Percentiles rank a stretch among this genome's conserved stretches.
Evolutionary conservation across 2,329 filamentous ascomycete species (phyloP).

Genomic region (Biscogniauxia sp.): DNA sequence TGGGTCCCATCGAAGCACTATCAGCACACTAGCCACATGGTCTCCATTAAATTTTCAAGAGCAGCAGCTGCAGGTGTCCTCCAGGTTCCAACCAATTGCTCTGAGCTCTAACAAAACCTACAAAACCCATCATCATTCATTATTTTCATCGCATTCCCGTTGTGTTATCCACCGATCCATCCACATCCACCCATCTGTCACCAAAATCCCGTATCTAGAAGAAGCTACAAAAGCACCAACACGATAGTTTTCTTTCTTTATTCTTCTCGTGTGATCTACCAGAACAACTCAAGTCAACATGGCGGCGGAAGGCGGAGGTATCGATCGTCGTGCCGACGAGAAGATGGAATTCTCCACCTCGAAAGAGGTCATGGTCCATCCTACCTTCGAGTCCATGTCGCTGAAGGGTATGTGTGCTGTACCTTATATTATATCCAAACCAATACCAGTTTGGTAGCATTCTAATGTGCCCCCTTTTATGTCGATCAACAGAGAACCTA

Average conservation of each 20-base stretch:
- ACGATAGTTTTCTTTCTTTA: too few relatives aligned
- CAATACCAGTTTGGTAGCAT: too few relatives aligned
- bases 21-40: background rate
- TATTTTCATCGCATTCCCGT: too few relatives aligned
- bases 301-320: constrained; percentile 79
- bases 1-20: too few relatives aligned
- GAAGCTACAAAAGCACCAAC: background rate
- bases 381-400: constrained; percentile 94
- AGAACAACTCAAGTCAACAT: constrained; percentile 51
- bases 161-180: background rate
- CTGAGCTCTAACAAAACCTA: background rate
- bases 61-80: constrained; percentile 5
- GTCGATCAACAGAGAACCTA: constrained; percentile 66
- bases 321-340: constrained; percentile 92
- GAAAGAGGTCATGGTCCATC: constrained; percentile 93
- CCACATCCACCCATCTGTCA: background rate
- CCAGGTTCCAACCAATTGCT: background rate
- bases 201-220: background rate
- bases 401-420: constrained; percentile 66
- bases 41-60: constrained; percentile 9
- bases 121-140: too few relatives aligned
- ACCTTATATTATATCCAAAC: too few relatives aligned
- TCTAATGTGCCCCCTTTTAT: too few relatives aligned
- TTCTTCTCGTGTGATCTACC: background rate
- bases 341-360: constrained; percentile 98